Conservation (phyloP, 805 yeast genomes). For the Danielia reshetovae region DNA sequence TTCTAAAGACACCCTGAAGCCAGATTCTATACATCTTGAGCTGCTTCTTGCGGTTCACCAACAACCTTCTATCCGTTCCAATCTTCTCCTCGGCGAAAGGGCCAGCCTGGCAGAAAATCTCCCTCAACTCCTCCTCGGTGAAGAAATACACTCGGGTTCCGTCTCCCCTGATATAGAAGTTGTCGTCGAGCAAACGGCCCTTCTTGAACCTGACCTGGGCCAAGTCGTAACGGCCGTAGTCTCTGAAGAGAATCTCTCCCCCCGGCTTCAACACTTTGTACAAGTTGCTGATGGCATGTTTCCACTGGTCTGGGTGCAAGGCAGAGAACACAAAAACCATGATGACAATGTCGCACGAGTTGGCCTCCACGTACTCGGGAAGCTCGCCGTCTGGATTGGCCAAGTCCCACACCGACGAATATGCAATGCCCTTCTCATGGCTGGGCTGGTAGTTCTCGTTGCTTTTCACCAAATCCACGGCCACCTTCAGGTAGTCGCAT, state of each 20-base stretch:
- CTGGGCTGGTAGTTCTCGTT: slow-evolving; percentile 58
- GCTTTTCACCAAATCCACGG: slow-evolving; percentile 76
- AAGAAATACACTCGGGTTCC: slow-evolving; percentile 97
- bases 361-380: slow-evolving; percentile 81
- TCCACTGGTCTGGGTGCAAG: slow-evolving; percentile 88
- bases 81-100: slow-evolving; percentile 68
- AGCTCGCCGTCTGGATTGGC: slow-evolving; percentile 67
- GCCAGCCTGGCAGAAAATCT: slow-evolving; percentile 52
- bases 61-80: slow-evolving; percentile 84
- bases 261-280: slow-evolving; percentile 82
- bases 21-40: slow-evolving; percentile 95
- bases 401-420: slow-evolving; percentile 93
- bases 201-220: slow-evolving; percentile 94
- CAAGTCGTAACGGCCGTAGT: slow-evolving; percentile 92
- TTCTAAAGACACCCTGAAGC: slow-evolving; percentile 83
- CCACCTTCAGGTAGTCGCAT: slow-evolving; percentile 85
- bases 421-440: slow-evolving; percentile 48
- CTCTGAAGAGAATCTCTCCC: slow-evolving; percentile 84
- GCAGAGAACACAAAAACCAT: slow-evolving; percentile 95
- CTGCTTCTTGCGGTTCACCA: slow-evolving; percentile 89
- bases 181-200: slow-evolving; percentile 80
- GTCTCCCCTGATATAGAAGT: slow-evolving; percentile 95
- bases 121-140: slow-evolving; percentile 84
- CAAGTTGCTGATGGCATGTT: slow-evolving; percentile 68
- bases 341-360: slow-evolving; percentile 87